Base-by-base conservation (phyloP, 768 basidiomycete genomes). In the Lentinula sp. region DNA sequence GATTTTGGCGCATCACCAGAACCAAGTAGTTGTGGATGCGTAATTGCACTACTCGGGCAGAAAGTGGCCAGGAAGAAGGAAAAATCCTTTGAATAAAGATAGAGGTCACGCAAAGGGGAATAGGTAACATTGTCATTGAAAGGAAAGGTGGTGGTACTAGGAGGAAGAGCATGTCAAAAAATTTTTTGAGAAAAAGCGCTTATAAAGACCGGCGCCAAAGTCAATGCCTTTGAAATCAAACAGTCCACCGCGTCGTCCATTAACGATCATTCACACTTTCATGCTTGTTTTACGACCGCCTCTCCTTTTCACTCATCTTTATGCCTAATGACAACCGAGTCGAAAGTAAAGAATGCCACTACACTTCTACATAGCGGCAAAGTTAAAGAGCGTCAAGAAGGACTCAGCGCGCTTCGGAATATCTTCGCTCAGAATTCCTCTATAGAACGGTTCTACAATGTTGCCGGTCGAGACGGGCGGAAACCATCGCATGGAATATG, bases 1-100 rank as follows among this genome's bases (percentile, higher is more conserved):
- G 56, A 59, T 89, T 61, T 88, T 72, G 87, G 86, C 87, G 42
- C 77, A 79, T 85, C 85, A 87, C 85, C 87, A 89, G 87, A 89
- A 89, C 87, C 87, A 85, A 82, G 73, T 73, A 85, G 87, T 85
- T 76, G 83, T 85, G 72, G 82, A 77, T 72, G 76, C 72, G 73
- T 74, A 70, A 69, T 56, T 32, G 73, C 73, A 77, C 87, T 87
- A 85, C 81, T 80, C 87, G 86, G 86, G 87, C 87, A 88, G 87
- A 89, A 87, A 83, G 66, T 77, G 77, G 87, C 87, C 87, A 65
- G 62, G 62, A 43, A 59, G 20, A 20, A 37, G 37, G 16, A 48
- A 7, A 23, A 48, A 8, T 28, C 28, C 28, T 28, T 28, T 28
- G 3, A 28, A 28, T 28, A 28, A 13, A 39, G 7, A 39, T 39